Evolutionary conservation across 2,329 filamentous ascomycete species (phyloP), one percentile per base, ranked within the genome.

Genomic region (Pseudogymnoascus sp.): DNA sequence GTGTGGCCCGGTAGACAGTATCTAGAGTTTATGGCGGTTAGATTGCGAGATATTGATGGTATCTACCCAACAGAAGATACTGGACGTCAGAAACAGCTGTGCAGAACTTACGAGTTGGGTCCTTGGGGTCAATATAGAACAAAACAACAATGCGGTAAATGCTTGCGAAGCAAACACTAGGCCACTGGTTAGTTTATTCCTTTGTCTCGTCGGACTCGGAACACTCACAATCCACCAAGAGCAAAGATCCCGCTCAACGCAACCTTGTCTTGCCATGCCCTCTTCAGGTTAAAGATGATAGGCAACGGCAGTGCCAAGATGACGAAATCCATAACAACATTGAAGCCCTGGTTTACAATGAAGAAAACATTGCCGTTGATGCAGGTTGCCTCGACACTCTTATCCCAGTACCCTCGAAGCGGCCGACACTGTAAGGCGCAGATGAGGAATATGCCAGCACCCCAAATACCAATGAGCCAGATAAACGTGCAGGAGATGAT

Each of bases 131-230:
- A n/a, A 69, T 65, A 16, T 59, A 62, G 6, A 61, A 55, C 19
- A 69, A 61, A 11, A 66, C 66, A 4, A 67, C 49, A 39, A 69
- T 65, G 26, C 66, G 61, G 23, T 68, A 58, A 45, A 69, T 66
- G 59, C 64, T 68, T 12, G 66, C 66, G 2, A 67, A 64, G 60
- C 63, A 65, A 45, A 66, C 65, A 19, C 63, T 64, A 14, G 10
- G 29, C 10, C 26, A 39, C 8, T 2, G 12, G 38, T 61, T 6
- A 49, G 31, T 37, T 39, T n/a, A 23, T 14, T 45, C 3, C 26
- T 55, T 60, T 43, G 35, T 45, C 19, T 12, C 14, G 7, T 43
- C 12, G 21, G 6, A 1, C 33, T 16, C 14, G 38, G 37, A 14
- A 63, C 12, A 62, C 63, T 45, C 39, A 66, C 63, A 68, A 65